Percentiles rank a stretch among this genome's conserved stretches.
Evolutionary conservation across 2,329 filamentous ascomycete genomes (phyloP).

Genomic region (Fusarium albidum): DNA sequence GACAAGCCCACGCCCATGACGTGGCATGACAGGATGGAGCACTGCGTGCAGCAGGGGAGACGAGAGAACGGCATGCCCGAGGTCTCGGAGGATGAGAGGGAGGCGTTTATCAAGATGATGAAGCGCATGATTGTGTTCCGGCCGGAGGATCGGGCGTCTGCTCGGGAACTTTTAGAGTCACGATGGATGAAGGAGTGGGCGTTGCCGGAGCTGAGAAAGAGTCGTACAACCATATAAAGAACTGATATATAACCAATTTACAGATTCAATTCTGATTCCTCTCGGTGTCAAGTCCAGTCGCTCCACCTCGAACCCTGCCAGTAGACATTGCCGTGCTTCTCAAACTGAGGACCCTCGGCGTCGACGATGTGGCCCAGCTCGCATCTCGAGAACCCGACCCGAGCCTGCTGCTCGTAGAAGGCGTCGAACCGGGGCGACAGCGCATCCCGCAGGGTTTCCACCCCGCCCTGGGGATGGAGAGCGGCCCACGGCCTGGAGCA

Average conservation of each 20-base stretch:
- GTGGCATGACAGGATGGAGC: conserved; percentile 30
- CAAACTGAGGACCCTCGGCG: conserved; percentile 58
- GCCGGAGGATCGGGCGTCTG: conserved; percentile 22
- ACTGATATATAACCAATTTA: too few relatives aligned
- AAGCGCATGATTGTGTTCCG: conserved; percentile 30
- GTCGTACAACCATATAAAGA: conserved; percentile 5
- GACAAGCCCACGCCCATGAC: conserved; percentile 2
- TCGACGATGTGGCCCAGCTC: conserved; percentile 62
- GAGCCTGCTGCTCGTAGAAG: conserved; percentile 60
- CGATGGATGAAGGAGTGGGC: conserved; percentile 34
- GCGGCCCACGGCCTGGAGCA: conserved; percentile 64
- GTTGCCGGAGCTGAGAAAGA: conserved; percentile 27
- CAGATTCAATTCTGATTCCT: too few relatives aligned
- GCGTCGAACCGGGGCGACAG: conserved; percentile 55
- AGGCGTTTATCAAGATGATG: conserved; percentile 34
- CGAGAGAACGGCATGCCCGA: conserved; percentile 24
- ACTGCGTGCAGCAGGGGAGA: conserved; percentile 27
- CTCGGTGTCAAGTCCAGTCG: conserved; percentile 4
- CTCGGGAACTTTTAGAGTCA: conserved; percentile 25
- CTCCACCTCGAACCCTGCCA: conserved; percentile 14
- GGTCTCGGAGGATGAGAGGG: conserved; percentile 28
- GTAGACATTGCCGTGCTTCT: conserved; percentile 6
- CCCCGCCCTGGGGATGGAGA: conserved; percentile 61
- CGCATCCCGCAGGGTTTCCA: conserved; percentile 59
- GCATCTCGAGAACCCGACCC: conserved; percentile 61